A percentile compares a stretch with the other conserved stretches of the same genome.
These are phyloP conservation scores for Eleusine indica DNA, from an alignment of 176 grass and related monocot genomes.

Conservation along the genomic window DNA sequence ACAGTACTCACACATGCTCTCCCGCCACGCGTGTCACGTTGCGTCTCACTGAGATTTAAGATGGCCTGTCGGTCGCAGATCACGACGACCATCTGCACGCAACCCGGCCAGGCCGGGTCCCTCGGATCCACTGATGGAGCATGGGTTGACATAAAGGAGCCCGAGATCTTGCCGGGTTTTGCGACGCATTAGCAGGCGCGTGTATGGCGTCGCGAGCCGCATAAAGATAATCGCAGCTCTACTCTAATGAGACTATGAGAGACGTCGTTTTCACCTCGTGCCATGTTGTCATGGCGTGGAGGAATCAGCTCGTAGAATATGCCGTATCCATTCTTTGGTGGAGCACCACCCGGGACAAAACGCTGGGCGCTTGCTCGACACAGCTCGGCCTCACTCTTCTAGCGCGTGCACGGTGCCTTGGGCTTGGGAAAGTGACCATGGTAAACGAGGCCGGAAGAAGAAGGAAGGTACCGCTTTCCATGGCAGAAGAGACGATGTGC, in stretches of 20 bases:
- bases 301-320: constrained; percentile 21
- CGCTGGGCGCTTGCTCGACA: background rate
- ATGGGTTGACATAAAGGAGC: constrained; percentile 13
- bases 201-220: background rate
- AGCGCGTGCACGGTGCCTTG: background rate
- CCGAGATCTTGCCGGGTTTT: constrained; percentile 38
- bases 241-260: background rate
- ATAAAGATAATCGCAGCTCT: constrained; percentile 18
- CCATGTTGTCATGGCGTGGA: background rate
- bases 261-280: background rate
- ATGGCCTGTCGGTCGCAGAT: constrained; percentile 17
- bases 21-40: background rate
- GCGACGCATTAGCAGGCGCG: constrained; percentile 12
- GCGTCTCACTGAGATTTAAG: background rate
- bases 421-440: constrained; percentile 29
- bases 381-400: background rate
- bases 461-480: background rate
- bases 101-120: background rate
- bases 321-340: background rate
- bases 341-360: background rate
- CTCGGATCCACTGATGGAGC: constrained; percentile 26
- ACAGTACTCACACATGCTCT: background rate
- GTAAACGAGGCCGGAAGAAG: constrained; percentile 38
- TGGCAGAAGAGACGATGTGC: background rate
- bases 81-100: background rate